Base-by-base conservation (phyloP, 352 stramenopile species). In the Globisporangium mamillatum region DNA sequence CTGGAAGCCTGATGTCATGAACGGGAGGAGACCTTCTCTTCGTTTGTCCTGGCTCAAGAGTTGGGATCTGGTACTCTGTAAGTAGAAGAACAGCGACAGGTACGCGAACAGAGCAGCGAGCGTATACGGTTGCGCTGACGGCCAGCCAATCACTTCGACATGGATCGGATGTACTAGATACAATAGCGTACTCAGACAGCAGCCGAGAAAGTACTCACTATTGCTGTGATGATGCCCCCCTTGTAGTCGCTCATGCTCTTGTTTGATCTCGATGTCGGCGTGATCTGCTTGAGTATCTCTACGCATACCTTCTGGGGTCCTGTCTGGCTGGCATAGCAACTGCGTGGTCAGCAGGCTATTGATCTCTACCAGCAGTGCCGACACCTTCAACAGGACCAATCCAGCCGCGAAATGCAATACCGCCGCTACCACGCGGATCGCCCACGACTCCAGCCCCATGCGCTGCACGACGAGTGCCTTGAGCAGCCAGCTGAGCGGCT, bases 51-150 rank as follows among this genome's bases (percentile, higher is more conserved):
- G 44, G n/a, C 9, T 24, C 10, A 24, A 6, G 20, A 60, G 62
- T 18, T 34, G 10, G 36, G 32, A 27, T 27, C 25, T 50, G 29
- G 77, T 24, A 1, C 55, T 48, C 41, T 12, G 46, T 5, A 77
- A 29, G 56, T 84, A 75, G 10, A 78, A 64, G 32, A 73, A 77
- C 1, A 89, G 41, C 9, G 75, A 73, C 12, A 91, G 57, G 57
- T 82, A 72, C 16, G 74, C 75, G 63, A 92, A 89, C 7, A 91
- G 52, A 6, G 75, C 75, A 10, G 77, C 77, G 20, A 90, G 71
- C 1, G 84, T 69, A 59, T 94, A 93, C 2, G 86, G 83, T 64
- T 93, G 80, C 3, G 80, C 81, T 0, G 84, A 93, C 36, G 84
- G 79, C 34, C 34, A 41, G 8, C 34, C 34, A 12, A 41, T 3